Conservation (phyloP, 1,284 basidiomycete species). For the Microstroma glucosiphilum region DNA sequence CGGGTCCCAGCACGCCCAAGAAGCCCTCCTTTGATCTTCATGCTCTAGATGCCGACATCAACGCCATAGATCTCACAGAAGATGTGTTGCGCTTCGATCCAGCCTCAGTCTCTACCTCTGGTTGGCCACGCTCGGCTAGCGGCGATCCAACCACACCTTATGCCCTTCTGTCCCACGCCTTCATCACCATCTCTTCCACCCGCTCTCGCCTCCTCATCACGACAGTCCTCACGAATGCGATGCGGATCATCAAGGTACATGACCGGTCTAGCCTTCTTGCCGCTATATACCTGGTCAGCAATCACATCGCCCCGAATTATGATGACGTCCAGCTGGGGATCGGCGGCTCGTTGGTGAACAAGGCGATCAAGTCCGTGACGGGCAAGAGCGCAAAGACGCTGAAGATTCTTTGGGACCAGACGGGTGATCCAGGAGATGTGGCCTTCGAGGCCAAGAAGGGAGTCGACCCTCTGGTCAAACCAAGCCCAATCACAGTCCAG, state of each 20-base stretch:
- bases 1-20: background rate
- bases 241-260: conserved; percentile 65
- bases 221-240: conserved; percentile 70
- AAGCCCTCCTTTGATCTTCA: conserved; percentile 18
- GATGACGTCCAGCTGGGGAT: conserved; percentile 52
- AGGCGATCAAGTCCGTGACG: conserved; percentile 73
- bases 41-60: conserved; percentile 29
- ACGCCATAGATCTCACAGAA: conserved; percentile 36
- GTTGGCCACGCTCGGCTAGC: conserved; percentile 25
- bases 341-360: conserved; percentile 64
- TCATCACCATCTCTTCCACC: conserved; percentile 67
- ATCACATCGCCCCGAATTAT: conserved; percentile 66
- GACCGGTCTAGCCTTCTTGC: conserved; percentile 68
- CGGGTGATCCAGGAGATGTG: conserved; percentile 48
- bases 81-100: conserved; percentile 50
- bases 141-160: conserved; percentile 60
- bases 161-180: conserved; percentile 70
- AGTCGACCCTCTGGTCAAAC: conserved; percentile 41
- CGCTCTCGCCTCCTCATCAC: conserved; percentile 75
- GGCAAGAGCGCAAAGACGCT: conserved; percentile 67
- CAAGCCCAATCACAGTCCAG: conserved; percentile 37
- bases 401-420: conserved; percentile 55
- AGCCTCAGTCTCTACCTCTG: conserved; percentile 22
- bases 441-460: conserved; percentile 45
- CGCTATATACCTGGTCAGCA: conserved; percentile 82